Evolutionary conservation across 139 green algal species (phyloP).

Genomic region (Chlorella vulgaris): DNA sequence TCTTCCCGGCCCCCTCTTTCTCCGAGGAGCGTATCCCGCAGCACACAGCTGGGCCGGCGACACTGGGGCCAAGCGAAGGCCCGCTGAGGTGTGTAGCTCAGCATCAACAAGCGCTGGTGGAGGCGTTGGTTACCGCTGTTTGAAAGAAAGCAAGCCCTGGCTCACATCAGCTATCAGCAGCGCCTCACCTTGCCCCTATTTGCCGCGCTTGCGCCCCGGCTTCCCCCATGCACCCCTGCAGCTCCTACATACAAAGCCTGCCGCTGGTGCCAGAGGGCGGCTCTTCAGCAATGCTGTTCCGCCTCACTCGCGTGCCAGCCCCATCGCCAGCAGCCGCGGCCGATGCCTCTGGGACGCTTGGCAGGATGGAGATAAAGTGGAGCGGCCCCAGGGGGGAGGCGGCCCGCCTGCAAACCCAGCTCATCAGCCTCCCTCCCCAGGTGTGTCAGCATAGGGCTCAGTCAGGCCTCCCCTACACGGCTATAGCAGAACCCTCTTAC

Average conservation of each 20-base stretch:
- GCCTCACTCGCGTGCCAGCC: background rate
- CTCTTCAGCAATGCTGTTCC: conserved; percentile 23
- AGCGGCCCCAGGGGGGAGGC: conserved; percentile 54
- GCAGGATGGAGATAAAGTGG: conserved; percentile 69
- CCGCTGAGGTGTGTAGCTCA: background rate
- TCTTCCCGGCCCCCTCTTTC: conserved; percentile 50
- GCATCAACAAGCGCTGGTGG: no score
- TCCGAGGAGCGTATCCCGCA: conserved; percentile 8
- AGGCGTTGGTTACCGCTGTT: no score
- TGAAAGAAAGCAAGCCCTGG: background rate
- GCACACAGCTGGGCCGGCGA: background rate
- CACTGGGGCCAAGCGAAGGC: no score
- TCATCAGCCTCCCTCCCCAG: conserved; percentile 41
- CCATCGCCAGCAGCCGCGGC: background rate
- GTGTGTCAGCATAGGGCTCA: no score
- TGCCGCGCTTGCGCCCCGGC: no score
- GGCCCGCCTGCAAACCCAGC: conserved; percentile 69
- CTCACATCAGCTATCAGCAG: no score
- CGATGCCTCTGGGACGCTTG: conserved; percentile 32
- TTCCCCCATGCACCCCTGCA: background rate
- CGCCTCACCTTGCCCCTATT: background rate
- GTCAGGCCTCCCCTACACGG: background rate
- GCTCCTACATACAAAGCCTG: conserved; percentile 1
- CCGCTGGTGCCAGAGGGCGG: conserved; percentile 5
- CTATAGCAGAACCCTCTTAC: no score